These are phyloP conservation scores for Leptoxyphium fumago DNA, from an alignment of 2,329 filamentous ascomycete species.

Conservation along the genomic window DNA sequence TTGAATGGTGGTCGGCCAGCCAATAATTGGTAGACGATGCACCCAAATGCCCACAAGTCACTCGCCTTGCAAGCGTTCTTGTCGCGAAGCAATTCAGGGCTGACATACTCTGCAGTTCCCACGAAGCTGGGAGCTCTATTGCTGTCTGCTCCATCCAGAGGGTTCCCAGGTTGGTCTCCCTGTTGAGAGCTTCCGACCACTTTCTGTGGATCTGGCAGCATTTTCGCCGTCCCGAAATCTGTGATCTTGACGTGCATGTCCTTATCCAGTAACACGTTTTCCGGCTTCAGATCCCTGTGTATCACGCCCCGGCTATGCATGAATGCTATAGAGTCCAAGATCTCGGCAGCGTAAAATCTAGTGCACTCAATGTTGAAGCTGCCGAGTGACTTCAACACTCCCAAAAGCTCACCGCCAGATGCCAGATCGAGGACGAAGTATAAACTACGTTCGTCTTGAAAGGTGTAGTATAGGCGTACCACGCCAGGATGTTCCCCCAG, in stretches of 20 bases:
- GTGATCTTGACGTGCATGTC: conserved; percentile 98
- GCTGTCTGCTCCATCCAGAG: conserved; percentile 45
- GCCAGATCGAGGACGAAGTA: conserved; percentile 96
- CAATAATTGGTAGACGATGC: conserved; percentile 90
- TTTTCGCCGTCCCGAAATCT: conserved; percentile 95
- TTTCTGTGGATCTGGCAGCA: conserved; percentile 46
- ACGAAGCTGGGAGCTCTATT: conserved; percentile 86
- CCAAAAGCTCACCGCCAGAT: conserved; percentile 78
- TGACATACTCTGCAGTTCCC: conserved; percentile 95
- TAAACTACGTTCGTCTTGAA: conserved; percentile 87
- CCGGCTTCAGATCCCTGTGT: conserved; percentile 89
- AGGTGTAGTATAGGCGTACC: conserved; percentile 93
- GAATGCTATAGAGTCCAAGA: conserved; percentile 89
- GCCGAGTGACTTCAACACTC: conserved; percentile 82
- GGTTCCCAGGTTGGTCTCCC: conserved; percentile 28
- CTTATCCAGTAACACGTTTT: conserved; percentile 88
- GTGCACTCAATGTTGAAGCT: conserved; percentile 94
- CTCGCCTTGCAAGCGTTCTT: conserved; percentile 97
- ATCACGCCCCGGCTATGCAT: conserved; percentile 97
- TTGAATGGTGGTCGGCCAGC: conserved; percentile 97
- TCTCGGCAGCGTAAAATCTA: conserved; percentile 86
- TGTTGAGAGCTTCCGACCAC: conserved; percentile 5
- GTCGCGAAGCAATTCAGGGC: conserved; percentile 87
- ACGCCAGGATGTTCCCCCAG: conserved; percentile 94
- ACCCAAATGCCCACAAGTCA: conserved; percentile 96